Conservation (phyloP, 2,329 filamentous ascomycete species). For the Penicillium sp. region DNA sequence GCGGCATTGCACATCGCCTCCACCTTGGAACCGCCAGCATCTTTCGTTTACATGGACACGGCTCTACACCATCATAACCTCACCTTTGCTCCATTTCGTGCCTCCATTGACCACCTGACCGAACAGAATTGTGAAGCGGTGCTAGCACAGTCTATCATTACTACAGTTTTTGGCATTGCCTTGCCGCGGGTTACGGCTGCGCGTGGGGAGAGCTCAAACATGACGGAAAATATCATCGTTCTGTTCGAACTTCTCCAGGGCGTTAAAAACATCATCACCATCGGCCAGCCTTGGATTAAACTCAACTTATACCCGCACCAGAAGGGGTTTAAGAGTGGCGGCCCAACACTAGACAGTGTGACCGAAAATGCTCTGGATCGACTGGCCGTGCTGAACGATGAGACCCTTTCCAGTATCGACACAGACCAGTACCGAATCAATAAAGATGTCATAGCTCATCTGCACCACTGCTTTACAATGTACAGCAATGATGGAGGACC, state of each 20-base stretch:
- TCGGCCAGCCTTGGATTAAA: constrained; percentile 45
- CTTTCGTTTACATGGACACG: constrained; percentile 36
- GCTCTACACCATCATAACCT: constrained; percentile 39
- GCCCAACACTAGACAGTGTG: constrained; percentile 25
- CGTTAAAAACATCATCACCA: constrained; percentile 34
- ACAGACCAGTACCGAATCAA: constrained; percentile 31
- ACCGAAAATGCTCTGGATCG: constrained; percentile 29
- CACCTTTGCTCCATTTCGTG: constrained; percentile 36
- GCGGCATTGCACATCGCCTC: constrained; percentile 43
- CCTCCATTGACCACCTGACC: constrained; percentile 35
- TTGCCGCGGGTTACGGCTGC: constrained; percentile 34
- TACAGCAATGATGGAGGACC: constrained; percentile 26
- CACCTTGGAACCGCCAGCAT: constrained; percentile 27
- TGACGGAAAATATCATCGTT: constrained; percentile 38
- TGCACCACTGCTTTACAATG: constrained; percentile 31
- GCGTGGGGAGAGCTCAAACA: constrained; percentile 29
- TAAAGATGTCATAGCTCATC: constrained; percentile 28
- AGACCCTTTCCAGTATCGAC: constrained; percentile 25
- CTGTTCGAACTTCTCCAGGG: constrained; percentile 39
- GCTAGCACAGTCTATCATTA: constrained; percentile 39
- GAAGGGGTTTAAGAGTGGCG: constrained; percentile 46
- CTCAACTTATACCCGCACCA: constrained; percentile 53
- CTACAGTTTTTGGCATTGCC: constrained; percentile 37
- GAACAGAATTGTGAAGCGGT: constrained; percentile 40
- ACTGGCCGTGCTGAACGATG: constrained; percentile 30